These are phyloP conservation scores for Fonsecaea pedrosoi DNA, from an alignment of 2,329 filamentous ascomycete species.

Conservation along the genomic window DNA sequence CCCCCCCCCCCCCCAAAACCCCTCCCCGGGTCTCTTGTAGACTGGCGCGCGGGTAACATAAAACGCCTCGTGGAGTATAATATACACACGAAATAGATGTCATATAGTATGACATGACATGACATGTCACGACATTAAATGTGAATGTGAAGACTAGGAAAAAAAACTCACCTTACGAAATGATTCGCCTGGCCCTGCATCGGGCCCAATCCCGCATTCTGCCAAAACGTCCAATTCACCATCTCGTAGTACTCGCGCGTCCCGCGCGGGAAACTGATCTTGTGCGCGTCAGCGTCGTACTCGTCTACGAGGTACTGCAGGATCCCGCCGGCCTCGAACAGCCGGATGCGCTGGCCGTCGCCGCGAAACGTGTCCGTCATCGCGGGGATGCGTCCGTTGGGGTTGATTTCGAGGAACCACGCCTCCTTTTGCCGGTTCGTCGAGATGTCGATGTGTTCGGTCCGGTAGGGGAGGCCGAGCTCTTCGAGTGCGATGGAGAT, in stretches of 20 bases:
- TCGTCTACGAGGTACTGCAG: conserved; percentile 82
- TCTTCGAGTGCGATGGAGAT: conserved; percentile 86
- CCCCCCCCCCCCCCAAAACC: too few relatives aligned
- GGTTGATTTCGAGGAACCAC: conserved; percentile 91
- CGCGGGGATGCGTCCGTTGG: conserved; percentile 89
- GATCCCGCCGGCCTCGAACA: conserved; percentile 86
- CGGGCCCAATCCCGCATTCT: conserved; percentile 80
- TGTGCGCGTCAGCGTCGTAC: conserved; percentile 82
- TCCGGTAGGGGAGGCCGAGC: conserved; percentile 61
- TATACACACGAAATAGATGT: too few relatives aligned
- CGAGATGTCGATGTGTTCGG: conserved; percentile 51
- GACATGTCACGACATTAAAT: too few relatives aligned
- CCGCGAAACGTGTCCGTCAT: conserved; percentile 69
- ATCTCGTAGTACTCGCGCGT: conserved; percentile 78
- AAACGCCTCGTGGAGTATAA: too few relatives aligned
- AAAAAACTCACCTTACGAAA: conserved; percentile 62
- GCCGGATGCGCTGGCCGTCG: conserved; percentile 60
- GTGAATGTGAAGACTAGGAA: too few relatives aligned
- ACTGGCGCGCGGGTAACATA: too few relatives aligned
- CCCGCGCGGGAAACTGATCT: conserved; percentile 77
- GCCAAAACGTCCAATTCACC: conserved; percentile 79
- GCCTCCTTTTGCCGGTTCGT: conserved; percentile 82
- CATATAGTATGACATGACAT: too few relatives aligned
- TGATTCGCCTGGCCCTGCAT: conserved; percentile 89
- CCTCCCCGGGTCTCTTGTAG: too few relatives aligned